Evolutionary conservation across 805 yeast species (phyloP).

Genomic region (Ascoidea asiatica): DNA sequence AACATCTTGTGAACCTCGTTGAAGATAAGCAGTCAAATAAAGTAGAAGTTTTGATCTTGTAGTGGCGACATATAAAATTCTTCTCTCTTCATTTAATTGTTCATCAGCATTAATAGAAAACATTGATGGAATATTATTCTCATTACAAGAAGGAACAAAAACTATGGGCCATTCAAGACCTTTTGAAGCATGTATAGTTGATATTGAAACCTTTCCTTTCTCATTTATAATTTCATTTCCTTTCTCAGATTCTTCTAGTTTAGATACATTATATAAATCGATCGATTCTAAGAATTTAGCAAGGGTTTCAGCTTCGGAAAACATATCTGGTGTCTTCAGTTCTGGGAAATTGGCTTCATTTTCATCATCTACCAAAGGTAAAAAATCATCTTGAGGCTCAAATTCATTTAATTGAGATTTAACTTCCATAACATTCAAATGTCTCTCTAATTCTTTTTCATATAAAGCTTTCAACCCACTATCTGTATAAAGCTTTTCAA

Average conservation of each 20-base stretch:
- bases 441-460: conserved; percentile 17
- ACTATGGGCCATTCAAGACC: conserved; percentile 96
- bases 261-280: conserved; percentile 18
- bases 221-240: conserved; percentile 12
- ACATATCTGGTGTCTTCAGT: too few species aligned
- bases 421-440: conserved; percentile 27
- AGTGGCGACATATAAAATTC: conserved; percentile 79
- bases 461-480: conserved; percentile 15
- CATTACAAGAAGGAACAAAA: conserved; percentile 60
- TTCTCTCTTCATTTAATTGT: conserved; percentile 56
- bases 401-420: conserved; percentile 22
- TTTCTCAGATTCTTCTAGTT: conserved; percentile 1
- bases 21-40: conserved; percentile 19
- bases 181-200: conserved; percentile 87
- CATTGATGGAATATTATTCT: conserved; percentile 49
- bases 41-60: conserved; percentile 64
- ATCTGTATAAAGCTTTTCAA: background rate
- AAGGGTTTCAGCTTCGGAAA: conserved; percentile 12
- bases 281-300: conserved; percentile 21
- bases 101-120: conserved; percentile 10
- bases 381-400: conserved; percentile 18
- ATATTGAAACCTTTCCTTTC: conserved; percentile 31
- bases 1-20: background rate
- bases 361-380: conserved; percentile 5
- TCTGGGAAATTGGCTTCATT: conserved; percentile 5